phyloP scores from a whole-genome alignment of 805 yeast species.

The Pachysolen tannophilus region DNA sequence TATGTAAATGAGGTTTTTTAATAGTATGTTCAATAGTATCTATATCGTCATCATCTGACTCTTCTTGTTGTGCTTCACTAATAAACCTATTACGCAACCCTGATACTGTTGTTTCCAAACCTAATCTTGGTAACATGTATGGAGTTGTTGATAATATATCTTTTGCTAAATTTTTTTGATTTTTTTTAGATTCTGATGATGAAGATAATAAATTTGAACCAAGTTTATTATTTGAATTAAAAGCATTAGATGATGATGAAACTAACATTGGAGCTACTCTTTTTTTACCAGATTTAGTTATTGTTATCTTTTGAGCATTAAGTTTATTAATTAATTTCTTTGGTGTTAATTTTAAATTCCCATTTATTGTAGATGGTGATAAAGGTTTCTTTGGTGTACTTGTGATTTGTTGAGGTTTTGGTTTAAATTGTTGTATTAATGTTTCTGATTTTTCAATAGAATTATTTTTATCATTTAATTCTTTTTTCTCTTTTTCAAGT shows the following conservation, averaged over 20 bases:
- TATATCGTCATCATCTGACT: conserved; percentile 23
- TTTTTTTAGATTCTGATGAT: conserved; percentile 13
- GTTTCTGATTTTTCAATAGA: conserved; percentile 34
- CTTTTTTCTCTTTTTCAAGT: conserved; percentile 23
- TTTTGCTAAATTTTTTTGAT: conserved; percentile 16
- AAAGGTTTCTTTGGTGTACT: conserved; percentile 3
- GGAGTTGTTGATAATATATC: conserved; percentile 31
- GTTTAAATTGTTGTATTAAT: conserved; percentile 16
- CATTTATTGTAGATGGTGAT: background rate
- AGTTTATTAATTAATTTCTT: conserved; percentile 5
- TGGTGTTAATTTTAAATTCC: conserved; percentile 17
- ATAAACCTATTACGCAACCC: conserved; percentile 38
- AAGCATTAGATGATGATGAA: conserved; percentile 29
- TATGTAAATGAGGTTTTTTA: conserved; percentile 14
- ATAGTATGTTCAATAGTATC: conserved; percentile 35
- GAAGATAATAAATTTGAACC: conserved; percentile 7
- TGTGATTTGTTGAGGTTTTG: background rate
- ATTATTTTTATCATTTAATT: conserved; percentile 20
- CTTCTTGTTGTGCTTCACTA: conserved; percentile 19
- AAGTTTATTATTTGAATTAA: conserved; percentile 3
- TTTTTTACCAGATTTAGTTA: conserved; percentile 70
- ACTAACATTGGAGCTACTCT: conserved; percentile 66
- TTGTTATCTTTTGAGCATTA: conserved; percentile 40
- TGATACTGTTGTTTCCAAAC: conserved; percentile 56
- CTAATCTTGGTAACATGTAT: conserved; percentile 53